Base-by-base conservation (phyloP, 768 basidiomycete species). In the Cystobasidiopsis lactophilus region DNA sequence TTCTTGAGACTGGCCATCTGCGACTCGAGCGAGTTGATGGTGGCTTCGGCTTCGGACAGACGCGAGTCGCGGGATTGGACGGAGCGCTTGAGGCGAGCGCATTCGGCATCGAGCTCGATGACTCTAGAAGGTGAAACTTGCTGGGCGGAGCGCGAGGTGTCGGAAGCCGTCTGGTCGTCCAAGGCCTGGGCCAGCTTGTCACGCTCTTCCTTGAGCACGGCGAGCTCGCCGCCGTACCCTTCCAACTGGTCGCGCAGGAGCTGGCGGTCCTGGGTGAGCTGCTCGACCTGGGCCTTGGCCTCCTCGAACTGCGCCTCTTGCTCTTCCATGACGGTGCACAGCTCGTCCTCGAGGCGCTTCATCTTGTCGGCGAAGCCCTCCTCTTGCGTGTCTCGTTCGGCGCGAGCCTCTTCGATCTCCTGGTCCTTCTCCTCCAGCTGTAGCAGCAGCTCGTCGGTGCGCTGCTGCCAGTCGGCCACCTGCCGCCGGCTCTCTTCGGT, bases 291-390 rank as follows among this genome's bases (percentile, higher is more conserved):
- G n/a, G n/a, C n/a, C 47, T 35, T 45, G 27, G 54, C 57, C 2
- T 52, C 40, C 31, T 55, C 55, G 33, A 63, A 47, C 31, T 53
- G 56, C 3, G 27, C 52, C 52, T 61, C 62, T 52, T 60, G 60
- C 48, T 59, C 57, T 39, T 61, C 60, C 52, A 59, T 57, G 21
- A 61, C 57, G 18, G 51, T 52, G 53, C 55, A 57, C 37, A 63
- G 52, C 47, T 63, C 62, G 3, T 35, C 51, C 29, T 63, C 60
- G 30, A 63, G 56, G 33, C 56, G 27, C 33, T 53, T 44, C 57
- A 57, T 61, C 56, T 60, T 60, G 10, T 58, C 55, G 16, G 52
- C 51, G 29, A 63, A 63, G 30, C 57, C 60, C 24, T 38, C 46
- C 35, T 61, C 60, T 41, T 59, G 57, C n/a, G 57, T 54, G 26